These are phyloP conservation scores for Clitopilus passeckerianus DNA, from an alignment of 768 basidiomycete species.

Conservation along the genomic window DNA sequence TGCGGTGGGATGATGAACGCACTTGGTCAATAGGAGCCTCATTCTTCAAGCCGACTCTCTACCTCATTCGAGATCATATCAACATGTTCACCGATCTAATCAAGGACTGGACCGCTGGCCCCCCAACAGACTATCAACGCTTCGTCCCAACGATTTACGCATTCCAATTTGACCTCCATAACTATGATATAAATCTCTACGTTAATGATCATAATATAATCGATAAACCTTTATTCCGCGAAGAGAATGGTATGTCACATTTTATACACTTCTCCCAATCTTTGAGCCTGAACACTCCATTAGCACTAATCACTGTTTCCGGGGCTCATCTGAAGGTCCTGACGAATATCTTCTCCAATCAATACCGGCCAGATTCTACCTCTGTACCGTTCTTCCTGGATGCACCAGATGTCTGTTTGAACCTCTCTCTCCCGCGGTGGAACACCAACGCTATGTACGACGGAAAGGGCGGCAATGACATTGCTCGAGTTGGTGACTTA, in stretches of 20 bases:
- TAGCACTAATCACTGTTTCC: conserved; percentile 69
- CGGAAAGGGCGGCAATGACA: conserved; percentile 49
- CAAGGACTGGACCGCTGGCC: conserved; percentile 86
- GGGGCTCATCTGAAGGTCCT: conserved; percentile 51
- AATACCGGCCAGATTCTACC: conserved; percentile 67
- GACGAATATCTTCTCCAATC: conserved; percentile 61
- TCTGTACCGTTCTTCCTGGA: conserved; percentile 62
- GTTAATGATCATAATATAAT: conserved; percentile 97
- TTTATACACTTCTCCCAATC: background rate
- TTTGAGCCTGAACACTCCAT: background rate
- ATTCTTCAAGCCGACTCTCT: conserved; percentile 68
- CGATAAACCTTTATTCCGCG: conserved; percentile 72
- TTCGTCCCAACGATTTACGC: conserved; percentile 83
- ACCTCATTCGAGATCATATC: conserved; percentile 86
- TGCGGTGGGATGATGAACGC: conserved; percentile 77
- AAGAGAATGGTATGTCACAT: conserved; percentile 70
- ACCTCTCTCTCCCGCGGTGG: conserved; percentile 81
- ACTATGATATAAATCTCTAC: conserved; percentile 76
- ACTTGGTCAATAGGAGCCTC: conserved; percentile 76
- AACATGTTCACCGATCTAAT: conserved; percentile 93
- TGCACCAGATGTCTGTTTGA: conserved; percentile 49
- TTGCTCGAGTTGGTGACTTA: conserved; percentile 57
- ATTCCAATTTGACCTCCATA: conserved; percentile 64
- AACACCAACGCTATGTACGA: conserved; percentile 76
- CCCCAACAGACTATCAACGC: conserved; percentile 71